Base-by-base conservation (phyloP, 805 yeast genomes). In the Spathaspora passalidarum region DNA sequence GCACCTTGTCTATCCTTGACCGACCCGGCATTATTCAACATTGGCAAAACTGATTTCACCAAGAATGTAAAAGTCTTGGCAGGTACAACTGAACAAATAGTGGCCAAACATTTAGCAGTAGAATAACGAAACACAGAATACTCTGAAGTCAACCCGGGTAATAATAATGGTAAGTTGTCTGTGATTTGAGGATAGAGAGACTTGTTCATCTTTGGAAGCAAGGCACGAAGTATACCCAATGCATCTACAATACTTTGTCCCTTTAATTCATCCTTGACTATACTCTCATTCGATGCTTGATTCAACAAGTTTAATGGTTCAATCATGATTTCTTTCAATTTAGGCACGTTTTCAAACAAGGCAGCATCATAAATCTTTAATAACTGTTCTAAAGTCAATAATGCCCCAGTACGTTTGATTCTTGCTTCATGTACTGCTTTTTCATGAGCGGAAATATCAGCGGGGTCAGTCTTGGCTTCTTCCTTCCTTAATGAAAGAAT, bases 231-330 rank as follows among this genome's bases (percentile, higher is more conserved):
- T 3, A 92, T 78, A 22, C 97, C 97, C 59, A 92, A 68, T 0
- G 94, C 80, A 67, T 94, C 99, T 32, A 95, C 83, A 20, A 90
- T 76, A 21, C 79, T 72, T 61, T 94, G 98, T 1, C 96, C 96
- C 38, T 68, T 68, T 19, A 69, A 60, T 18, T 70, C 77, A 34
- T 76, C 78, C 11, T 65, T 63, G 18, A 67, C 52, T 3, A 66
- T 58, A 2, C 57, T 63, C 8, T 61, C 66, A 9, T 45, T 47
- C 10, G 67, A 50, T 10, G 65, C 43, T 10, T 52, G 52, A 18
- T 62, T 61, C 37, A 78, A 60, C 17, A 65, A 57, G 16, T 66
- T 62, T 45, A 91, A 65, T 0, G 96, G 84, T 18, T 78, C 86
- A 49, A 90, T 76, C 71, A 90, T 79, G 18, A 82, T 62, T 7